phyloP scores from a whole-genome alignment of 306 rosid genomes.

The Comarum palustre region DNA sequence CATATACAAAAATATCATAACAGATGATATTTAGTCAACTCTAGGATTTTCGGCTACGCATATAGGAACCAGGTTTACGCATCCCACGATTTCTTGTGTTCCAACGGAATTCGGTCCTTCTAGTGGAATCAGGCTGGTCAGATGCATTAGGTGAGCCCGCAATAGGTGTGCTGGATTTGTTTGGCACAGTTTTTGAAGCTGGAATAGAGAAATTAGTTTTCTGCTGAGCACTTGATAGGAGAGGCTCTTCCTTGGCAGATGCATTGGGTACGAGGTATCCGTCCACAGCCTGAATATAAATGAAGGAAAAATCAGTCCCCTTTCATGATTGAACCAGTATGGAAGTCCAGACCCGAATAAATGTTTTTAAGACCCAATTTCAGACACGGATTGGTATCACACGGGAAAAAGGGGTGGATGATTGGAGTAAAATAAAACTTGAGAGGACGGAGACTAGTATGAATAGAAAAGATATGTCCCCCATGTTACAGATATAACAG shows the following conservation, averaged over 20 bases:
- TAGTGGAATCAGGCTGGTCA: slow-evolving; percentile 24
- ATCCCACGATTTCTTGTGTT: slow-evolving; percentile 44
- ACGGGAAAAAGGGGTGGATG: background rate
- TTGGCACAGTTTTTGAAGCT: slow-evolving; percentile 34
- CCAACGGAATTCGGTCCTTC: slow-evolving; percentile 35
- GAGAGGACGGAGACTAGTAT: background rate
- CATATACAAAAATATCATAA: slow-evolving; percentile 30
- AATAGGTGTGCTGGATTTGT: slow-evolving; percentile 26
- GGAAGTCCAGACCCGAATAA: background rate
- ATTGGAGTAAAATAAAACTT: background rate
- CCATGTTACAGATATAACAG: background rate
- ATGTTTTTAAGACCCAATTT: background rate
- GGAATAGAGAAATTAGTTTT: slow-evolving; percentile 26
- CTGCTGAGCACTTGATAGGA: slow-evolving; percentile 35
- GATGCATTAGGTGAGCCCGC: slow-evolving; percentile 24
- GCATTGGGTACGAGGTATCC: slow-evolving; percentile 31
- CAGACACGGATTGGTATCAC: background rate
- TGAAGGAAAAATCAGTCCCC: slow-evolving; percentile 11
- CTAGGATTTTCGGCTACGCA: slow-evolving; percentile 21
- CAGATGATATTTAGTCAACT: background rate
- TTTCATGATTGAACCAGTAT: background rate
- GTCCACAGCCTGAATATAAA: slow-evolving; percentile 39
- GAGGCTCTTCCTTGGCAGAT: slow-evolving; percentile 42
- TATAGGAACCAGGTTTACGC: slow-evolving; percentile 34
- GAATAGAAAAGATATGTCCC: background rate